Percentiles rank a stretch among this genome's conserved stretches.
These are phyloP conservation scores for Auriscalpium orientale DNA, from an alignment of 768 basidiomycete genomes.

Conservation along the genomic window DNA sequence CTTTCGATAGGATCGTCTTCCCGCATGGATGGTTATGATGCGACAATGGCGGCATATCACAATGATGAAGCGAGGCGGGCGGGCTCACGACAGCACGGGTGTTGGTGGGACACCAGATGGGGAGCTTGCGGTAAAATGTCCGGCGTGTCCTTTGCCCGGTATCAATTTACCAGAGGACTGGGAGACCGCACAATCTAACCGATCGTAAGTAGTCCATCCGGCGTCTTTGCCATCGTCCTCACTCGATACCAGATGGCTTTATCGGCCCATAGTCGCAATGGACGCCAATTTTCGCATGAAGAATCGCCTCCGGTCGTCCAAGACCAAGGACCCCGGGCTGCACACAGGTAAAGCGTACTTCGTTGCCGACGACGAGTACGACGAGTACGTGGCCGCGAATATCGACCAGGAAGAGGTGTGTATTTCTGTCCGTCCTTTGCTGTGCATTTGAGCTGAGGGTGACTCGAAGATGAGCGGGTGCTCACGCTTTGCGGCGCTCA, in stretches of 20 bases:
- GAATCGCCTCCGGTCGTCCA: not conserved
- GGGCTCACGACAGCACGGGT: not conserved
- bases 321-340: not conserved
- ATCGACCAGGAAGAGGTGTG: not conserved
- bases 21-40: not conserved
- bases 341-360: not conserved
- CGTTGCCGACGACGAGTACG: not conserved
- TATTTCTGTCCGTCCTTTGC: not conserved
- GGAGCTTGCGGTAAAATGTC: not conserved
- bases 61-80: not conserved
- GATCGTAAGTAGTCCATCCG: not conserved
- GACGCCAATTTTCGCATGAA: not conserved
- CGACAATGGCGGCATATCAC: not conserved
- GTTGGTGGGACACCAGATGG: not conserved
- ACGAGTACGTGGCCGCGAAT: not conserved
- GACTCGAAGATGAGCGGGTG: not conserved
- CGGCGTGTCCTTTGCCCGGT: not conserved
- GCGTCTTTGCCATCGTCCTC: fast-evolving
- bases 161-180: not conserved
- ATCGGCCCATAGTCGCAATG: not conserved
- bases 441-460: too few relatives aligned
- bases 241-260: not conserved
- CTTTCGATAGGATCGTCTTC: not conserved
- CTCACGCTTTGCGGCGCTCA: not conserved
- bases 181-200: not conserved